Evolutionary conservation across 1,284 basidiomycete genomes (phyloP), one percentile per base, ranked within the genome.

Genomic region (Austropuccinia psidii): DNA sequence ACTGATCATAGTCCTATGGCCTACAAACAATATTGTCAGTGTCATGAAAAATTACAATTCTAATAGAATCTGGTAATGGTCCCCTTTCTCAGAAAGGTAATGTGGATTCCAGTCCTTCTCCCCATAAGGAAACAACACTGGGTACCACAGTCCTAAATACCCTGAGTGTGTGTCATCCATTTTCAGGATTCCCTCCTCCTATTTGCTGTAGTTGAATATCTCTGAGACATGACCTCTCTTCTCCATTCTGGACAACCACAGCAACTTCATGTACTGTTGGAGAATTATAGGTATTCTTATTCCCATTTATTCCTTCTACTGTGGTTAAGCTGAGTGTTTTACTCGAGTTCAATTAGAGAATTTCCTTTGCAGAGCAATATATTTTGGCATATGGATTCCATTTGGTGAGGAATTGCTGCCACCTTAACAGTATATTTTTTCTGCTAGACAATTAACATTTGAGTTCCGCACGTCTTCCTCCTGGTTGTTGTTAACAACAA

Each of bases 41-140:
- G 24, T 47, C 27, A 33, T 24, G 7, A 2, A 65, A 24, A 33
- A 58, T 35, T 9, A 17, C 33, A 39, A 37, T 17, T 39, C n/a
- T n/a, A n/a, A n/a, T n/a, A n/a, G n/a, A n/a, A n/a, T n/a, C n/a
- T n/a, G n/a, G n/a, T n/a, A n/a, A n/a, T n/a, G n/a, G n/a, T 58
- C 33, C 4, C 43, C 9, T 19, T 39, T 35, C 4, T 29, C 21
- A 8, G 54, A 35, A 4, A 24, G 21, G 21, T 54, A 27, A 1
- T 6, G 13, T n/a, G 43, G 39, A 31, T 66, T 17, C 64, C 64
- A 66, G 17, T 66, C 33, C 21, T 66, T 45, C 31, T 47, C 17
- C 1, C 64, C 64, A 27, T 50, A 66, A 17, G 35, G 47, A 27
- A 66, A 66, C 8, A 66, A 52, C 6, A 66, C 3, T n/a, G 64